Evolutionary conservation across 352 stramenopile genomes (phyloP).

Genomic region (Achlya hypogyna): DNA sequence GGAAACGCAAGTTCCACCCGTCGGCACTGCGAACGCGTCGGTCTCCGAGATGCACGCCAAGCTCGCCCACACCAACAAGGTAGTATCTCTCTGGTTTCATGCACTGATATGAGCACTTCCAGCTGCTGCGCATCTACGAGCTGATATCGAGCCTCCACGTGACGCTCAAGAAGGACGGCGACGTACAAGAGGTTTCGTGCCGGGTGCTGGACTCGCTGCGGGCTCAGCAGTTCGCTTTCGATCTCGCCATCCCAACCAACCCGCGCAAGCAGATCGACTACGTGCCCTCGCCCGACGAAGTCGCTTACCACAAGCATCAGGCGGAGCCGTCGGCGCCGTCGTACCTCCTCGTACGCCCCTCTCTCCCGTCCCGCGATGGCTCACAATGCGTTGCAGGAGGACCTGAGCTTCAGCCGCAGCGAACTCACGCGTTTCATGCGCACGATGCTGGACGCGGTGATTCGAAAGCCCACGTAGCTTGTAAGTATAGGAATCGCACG

Average conservation of each 20-base stretch:
- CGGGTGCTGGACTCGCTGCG: conserved; percentile 53
- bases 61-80: conserved; percentile 64
- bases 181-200: conserved; percentile 53
- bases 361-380: not conserved
- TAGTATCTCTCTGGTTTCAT: conserved; percentile 18
- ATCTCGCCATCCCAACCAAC: conserved; percentile 56
- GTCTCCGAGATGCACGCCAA: conserved; percentile 29
- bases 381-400: conserved; percentile 31
- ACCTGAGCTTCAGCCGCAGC: conserved; percentile 67
- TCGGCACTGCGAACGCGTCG: not conserved
- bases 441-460: conserved; percentile 69
- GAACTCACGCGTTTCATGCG: conserved; percentile 82
- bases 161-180: conserved; percentile 44
- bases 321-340: not conserved
- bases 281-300: conserved; percentile 28
- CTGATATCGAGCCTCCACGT: conserved; percentile 71
- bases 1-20: conserved; percentile 20
- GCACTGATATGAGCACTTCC: not conserved
- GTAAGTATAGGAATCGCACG: not conserved
- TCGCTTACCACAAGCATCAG: conserved; percentile 9
- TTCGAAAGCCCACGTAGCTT: conserved; percentile 52
- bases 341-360: conserved; percentile 5
- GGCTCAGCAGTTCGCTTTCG: conserved; percentile 62
- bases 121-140: conserved; percentile 73
- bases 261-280: conserved; percentile 73